Base-by-base conservation (phyloP, 345 rosid species). In the Garcia nutans region DNA sequence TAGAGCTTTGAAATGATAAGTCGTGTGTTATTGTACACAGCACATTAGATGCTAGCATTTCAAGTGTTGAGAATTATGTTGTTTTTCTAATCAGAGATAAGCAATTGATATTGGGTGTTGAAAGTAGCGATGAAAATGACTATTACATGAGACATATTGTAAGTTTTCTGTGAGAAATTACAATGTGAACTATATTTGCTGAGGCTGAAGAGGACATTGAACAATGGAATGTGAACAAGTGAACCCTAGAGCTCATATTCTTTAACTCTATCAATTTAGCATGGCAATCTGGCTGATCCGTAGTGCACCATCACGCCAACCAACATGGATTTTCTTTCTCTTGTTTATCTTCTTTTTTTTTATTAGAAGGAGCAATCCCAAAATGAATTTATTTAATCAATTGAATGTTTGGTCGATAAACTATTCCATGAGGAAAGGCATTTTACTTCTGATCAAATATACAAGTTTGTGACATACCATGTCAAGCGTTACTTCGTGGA, bases 131-230 rank as follows among this genome's bases (percentile, higher is more conserved):
- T 65, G 52, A 64, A 66, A 65, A 55, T 75, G 65, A 23, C 22
- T 52, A 49, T 47, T 23, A 11, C 54, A 47, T 16, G 66, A 57
- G 12, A 58, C 26, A 26, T 69, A 16, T 22, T 45, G 19, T 22
- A 19, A 49, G 11, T 28, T 69, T 7, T 56, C 15, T 23, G 72
- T 28, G 16, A 50, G 60, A 6, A 28, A 55, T 26, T 57, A 1
- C 7, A n/a, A n/a, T 59, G 16, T 23, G 56, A 55, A 60, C 26
- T 54, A 22, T 8, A 66, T n/a, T 12, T 55, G 72, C 68, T 73
- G 33, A 41, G 64, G 42, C 72, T 69, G 45, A 41, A 68, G 23
- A 15, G 24, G 58, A 52, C 65, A 31, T 68, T 72, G 52, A 28
- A 65, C 10, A 42, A 33, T 72, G 45, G 65, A 72, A 72, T 17